These are phyloP conservation scores for Myotisia sp. DNA, from an alignment of 2,329 filamentous ascomycete genomes.

Conservation along the genomic window DNA sequence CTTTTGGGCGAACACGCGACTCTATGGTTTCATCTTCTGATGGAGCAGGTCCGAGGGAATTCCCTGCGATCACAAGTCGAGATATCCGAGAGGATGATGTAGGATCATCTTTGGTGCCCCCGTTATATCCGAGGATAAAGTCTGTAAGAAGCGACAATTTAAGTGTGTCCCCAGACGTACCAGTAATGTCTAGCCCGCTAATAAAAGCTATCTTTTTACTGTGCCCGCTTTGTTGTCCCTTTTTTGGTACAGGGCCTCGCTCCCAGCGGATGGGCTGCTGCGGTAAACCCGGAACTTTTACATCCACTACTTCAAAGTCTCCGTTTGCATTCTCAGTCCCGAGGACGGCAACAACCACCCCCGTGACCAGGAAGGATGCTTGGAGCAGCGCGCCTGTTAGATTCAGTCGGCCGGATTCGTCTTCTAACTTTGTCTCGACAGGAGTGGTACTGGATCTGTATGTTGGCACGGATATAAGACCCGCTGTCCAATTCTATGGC, in stretches of 20 bases:
- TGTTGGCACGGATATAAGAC: conserved; percentile 60
- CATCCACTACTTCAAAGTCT: conserved; percentile 81
- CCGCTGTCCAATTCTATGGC: conserved; percentile 68
- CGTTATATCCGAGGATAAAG: conserved; percentile 72
- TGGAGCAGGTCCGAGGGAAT: conserved; percentile 50
- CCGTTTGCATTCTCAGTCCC: conserved; percentile 87
- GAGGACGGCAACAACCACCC: conserved; percentile 85
- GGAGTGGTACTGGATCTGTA: conserved; percentile 42
- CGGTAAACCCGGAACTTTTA: conserved; percentile 75
- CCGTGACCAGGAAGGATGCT: conserved; percentile 66
- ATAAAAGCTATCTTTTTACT: conserved; percentile 69
- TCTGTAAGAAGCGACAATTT: conserved; percentile 67
- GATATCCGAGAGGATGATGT: conserved; percentile 46
- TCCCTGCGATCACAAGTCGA: conserved; percentile 78
- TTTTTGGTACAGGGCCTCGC: conserved; percentile 34
- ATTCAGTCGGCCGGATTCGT: conserved; percentile 79
- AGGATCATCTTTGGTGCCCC: conserved; percentile 35
- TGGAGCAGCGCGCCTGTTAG: conserved; percentile 58
- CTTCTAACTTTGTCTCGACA: conserved; percentile 72
- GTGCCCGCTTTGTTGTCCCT: conserved; percentile 26
- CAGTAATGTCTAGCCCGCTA: conserved; percentile 74
- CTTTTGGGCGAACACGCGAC: conserved; percentile 33
- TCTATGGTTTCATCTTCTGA: conserved; percentile 13
- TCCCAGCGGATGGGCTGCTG: conserved; percentile 71
- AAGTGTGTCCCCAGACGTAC: conserved; percentile 58